These are phyloP conservation scores for Coprinellus micaceus DNA, from an alignment of 768 basidiomycete genomes.

Conservation along the genomic window DNA sequence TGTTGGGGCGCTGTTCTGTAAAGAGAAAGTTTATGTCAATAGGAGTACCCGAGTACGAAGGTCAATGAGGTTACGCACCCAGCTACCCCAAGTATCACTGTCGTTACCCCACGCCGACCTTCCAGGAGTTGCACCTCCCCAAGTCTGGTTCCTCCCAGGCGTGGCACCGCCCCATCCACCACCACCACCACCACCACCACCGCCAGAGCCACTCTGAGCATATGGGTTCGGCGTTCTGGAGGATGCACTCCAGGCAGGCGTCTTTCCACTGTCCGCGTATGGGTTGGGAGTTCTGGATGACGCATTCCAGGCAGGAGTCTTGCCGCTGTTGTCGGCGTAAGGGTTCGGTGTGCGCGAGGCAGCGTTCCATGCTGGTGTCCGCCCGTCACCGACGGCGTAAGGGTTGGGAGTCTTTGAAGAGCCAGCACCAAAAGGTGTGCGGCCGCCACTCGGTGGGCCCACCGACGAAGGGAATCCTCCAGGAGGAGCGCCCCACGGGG, in stretches of 20 bases:
- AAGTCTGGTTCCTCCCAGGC: slow-evolving; percentile 30
- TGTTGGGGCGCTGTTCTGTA: slow-evolving; percentile 45
- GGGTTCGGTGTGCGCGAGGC: slow-evolving; percentile 68
- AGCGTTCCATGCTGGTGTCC: slow-evolving; percentile 55
- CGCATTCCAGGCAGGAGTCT: slow-evolving; percentile 63
- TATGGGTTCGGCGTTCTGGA: slow-evolving; percentile 75
- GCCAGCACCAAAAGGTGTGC: slow-evolving; percentile 27
- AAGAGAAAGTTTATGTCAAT: neutral
- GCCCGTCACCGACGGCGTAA: slow-evolving; percentile 49
- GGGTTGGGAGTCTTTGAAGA: slow-evolving; percentile 66
- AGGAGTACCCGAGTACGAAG: slow-evolving; percentile 1
- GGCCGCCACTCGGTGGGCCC: slow-evolving; percentile 24
- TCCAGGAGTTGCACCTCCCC: slow-evolving; percentile 39
- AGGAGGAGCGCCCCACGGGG: slow-evolving; percentile 25
- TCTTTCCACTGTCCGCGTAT: slow-evolving; percentile 57
- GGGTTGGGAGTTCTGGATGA: slow-evolving; percentile 71
- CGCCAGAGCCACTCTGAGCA: slow-evolving; percentile 41
- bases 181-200: slow-evolving; percentile 25
- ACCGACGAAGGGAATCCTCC: slow-evolving; percentile 21
- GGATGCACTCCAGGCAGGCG: slow-evolving; percentile 64
- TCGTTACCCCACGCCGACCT: slow-evolving; percentile 25
- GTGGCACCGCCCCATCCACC: slow-evolving; percentile 46
- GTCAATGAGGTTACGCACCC: slow-evolving; percentile 16
- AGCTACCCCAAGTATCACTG: slow-evolving; percentile 9
- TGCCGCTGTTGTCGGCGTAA: slow-evolving; percentile 54